Evolutionary conservation across 2,329 filamentous ascomycete species (phyloP).

Genomic region (Apiospora kogelbergensis): DNA sequence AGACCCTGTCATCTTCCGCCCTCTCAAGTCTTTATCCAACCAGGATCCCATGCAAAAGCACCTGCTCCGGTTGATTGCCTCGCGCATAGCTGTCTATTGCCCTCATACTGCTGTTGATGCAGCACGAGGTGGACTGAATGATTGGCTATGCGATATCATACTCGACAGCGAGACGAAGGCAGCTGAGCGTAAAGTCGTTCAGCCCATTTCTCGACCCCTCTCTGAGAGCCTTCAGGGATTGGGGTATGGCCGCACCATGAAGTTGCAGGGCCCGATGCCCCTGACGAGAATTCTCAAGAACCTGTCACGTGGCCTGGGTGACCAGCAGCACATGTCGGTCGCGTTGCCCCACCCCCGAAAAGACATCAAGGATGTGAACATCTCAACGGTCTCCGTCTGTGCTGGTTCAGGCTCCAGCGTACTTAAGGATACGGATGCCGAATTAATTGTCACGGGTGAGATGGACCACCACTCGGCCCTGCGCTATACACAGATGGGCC

Average conservation of each 20-base stretch:
- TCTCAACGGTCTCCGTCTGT: conserved; percentile 78
- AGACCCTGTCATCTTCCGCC: conserved; percentile 97
- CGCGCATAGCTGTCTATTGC: conserved; percentile 92
- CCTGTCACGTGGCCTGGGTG: conserved; percentile 67
- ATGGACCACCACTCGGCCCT: conserved; percentile 92
- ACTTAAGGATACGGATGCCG: conserved; percentile 68
- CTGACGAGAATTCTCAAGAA: conserved; percentile 46
- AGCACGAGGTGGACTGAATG: conserved; percentile 79
- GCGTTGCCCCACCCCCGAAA: conserved; percentile 52
- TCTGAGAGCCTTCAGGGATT: conserved; percentile 45
- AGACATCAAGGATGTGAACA: conserved; percentile 32
- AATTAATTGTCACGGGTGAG: conserved; percentile 88
- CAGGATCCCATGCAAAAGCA: conserved; percentile 84
- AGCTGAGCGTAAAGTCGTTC: conserved; percentile 42
- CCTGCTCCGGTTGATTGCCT: conserved; percentile 76
- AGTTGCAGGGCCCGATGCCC: conserved; percentile 37
- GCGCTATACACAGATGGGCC: conserved; percentile 79
- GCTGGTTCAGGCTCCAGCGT: conserved; percentile 84
- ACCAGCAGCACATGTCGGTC: conserved; percentile 55
- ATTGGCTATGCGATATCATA: conserved; percentile 90
- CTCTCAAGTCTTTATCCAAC: conserved; percentile 84
- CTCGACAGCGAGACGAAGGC: conserved; percentile 46
- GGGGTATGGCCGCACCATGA: conserved; percentile 54
- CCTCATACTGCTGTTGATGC: conserved; percentile 95
- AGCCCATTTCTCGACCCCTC: conserved; percentile 41